These are phyloP conservation scores for Alnus rubra DNA, from an alignment of 306 rosid species.

Conservation along the genomic window DNA sequence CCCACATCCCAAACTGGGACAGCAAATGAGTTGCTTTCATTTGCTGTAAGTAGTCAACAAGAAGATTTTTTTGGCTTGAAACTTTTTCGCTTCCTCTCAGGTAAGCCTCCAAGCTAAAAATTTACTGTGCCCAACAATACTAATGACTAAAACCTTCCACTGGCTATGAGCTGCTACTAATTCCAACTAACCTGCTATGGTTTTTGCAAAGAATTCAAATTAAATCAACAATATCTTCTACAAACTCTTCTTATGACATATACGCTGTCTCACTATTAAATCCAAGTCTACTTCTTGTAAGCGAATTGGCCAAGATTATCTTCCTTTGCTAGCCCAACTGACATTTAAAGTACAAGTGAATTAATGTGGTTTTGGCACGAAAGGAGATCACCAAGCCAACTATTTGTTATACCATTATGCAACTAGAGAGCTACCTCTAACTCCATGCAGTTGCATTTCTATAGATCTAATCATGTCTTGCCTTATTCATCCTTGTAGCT, in stretches of 20 bases:
- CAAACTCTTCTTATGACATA: not conserved
- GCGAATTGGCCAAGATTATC: not conserved
- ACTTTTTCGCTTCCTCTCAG: not conserved
- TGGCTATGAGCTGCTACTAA: not conserved
- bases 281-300: not conserved
- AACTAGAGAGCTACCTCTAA: not conserved
- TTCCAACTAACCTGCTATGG: not conserved
- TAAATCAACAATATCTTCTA: not conserved
- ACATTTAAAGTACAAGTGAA: not conserved
- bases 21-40: not conserved
- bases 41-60: not conserved
- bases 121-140: not conserved
- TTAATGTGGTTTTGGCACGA: not conserved
- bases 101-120: not conserved
- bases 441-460: not conserved
- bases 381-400: not conserved
- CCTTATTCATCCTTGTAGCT: not conserved
- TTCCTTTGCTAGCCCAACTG: not conserved
- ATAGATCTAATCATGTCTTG: not conserved
- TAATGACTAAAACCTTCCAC: slow-evolving; percentile 1
- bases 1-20: not conserved
- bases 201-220: not conserved
- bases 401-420: not conserved
- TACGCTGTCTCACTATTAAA: not conserved
- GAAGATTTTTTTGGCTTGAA: not conserved